Evolutionary conservation across 192 early-diverging fungal species (phyloP).

Genomic region (Rhizoclosmatium globosum): DNA sequence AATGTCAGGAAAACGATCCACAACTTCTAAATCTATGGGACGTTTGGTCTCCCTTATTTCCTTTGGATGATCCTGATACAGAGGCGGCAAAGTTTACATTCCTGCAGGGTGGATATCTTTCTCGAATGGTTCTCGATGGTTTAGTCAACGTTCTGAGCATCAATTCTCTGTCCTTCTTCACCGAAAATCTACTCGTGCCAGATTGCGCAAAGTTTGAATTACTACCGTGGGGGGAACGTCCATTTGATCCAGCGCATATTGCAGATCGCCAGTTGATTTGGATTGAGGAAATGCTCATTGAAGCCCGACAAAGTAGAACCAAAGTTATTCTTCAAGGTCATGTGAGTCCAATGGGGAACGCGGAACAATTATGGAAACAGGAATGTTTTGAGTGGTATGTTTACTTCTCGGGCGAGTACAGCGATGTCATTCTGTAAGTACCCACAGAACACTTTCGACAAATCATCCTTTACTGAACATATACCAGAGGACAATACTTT

Average conservation of each 20-base stretch:
- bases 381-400: constrained; percentile 48
- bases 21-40: constrained; percentile 38
- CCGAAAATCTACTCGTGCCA: constrained; percentile 36
- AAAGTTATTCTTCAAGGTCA: constrained; percentile 55
- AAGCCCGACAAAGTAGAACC: constrained; percentile 12
- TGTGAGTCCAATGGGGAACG: constrained; percentile 47
- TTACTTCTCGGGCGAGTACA: constrained; percentile 53
- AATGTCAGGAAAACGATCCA: constrained; percentile 16
- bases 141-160: constrained; percentile 38
- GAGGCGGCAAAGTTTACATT: constrained; percentile 37
- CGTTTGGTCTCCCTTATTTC: constrained; percentile 49
- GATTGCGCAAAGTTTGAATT: constrained; percentile 33
- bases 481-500: constrained; percentile 40
- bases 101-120: constrained; percentile 47
- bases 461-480: neutral
- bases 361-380: constrained; percentile 32
- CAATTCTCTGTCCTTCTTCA: constrained; percentile 49
- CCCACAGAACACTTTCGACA: neutral
- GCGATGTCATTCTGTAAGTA: constrained; percentile 52
- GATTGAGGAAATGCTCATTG: constrained; percentile 40
- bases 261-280: constrained; percentile 53
- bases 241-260: constrained; percentile 24
- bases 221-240: neutral
- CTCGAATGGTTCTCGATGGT: constrained; percentile 38
- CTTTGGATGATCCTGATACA: constrained; percentile 13